A percentile compares a stretch with the other conserved stretches of the same genome.
phyloP scores from a whole-genome alignment of 257 asterid genomes.

The Euphrasia confusa region DNA sequence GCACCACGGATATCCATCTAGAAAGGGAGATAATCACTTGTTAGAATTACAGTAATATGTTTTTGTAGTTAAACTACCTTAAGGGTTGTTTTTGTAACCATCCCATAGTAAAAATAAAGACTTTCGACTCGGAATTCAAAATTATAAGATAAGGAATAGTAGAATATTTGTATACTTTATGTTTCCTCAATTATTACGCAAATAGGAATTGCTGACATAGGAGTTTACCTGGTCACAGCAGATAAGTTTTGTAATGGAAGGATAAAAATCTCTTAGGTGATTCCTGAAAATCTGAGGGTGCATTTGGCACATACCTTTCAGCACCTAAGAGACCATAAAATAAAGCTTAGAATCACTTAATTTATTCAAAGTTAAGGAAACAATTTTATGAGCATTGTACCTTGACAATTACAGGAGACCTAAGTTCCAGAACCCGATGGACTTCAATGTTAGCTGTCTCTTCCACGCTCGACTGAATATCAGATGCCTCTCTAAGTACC shows the following conservation, averaged over 20 bases:
- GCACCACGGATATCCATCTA: slow-evolving; percentile 95
- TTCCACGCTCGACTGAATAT: slow-evolving; percentile 74
- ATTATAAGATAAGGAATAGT: neutral
- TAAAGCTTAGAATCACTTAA: slow-evolving; percentile 13
- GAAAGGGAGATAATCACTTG: neutral
- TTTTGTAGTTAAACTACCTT: no score
- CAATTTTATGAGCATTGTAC: slow-evolving; percentile 31
- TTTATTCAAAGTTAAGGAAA: neutral
- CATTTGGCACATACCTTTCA: slow-evolving; percentile 77
- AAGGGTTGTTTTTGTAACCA: no score
- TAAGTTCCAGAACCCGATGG: slow-evolving; percentile 79
- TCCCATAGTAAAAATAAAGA: neutral
- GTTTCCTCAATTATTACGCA: no score
- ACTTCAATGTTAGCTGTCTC: slow-evolving; percentile 72
- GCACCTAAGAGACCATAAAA: slow-evolving; percentile 61
- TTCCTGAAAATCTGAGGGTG: slow-evolving; percentile 66
- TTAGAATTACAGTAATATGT: neutral
- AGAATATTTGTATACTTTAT: no score
- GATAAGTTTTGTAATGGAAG: slow-evolving; percentile 75
- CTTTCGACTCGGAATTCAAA: neutral
- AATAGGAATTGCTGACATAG: no score
- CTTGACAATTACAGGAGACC: slow-evolving; percentile 91
- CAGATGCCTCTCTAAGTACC: slow-evolving; percentile 85
- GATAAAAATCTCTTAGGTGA: slow-evolving; percentile 84
- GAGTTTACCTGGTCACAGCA: slow-evolving; percentile 87